phyloP scores from a whole-genome alignment of 805 yeast genomes.

The Ogataea degrootiae region DNA sequence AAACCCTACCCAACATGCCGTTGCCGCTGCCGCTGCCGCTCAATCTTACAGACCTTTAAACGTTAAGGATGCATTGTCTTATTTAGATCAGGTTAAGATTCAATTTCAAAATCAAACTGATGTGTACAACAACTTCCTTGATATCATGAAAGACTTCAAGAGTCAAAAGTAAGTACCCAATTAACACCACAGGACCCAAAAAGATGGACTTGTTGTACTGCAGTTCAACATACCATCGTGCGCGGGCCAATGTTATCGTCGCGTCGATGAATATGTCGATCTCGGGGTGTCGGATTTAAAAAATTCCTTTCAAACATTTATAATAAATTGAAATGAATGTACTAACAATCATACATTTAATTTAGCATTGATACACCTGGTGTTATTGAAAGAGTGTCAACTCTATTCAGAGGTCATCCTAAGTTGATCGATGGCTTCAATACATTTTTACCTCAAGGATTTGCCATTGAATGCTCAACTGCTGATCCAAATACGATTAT shows the following conservation, averaged over 20 bases:
- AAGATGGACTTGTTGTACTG: too few relatives aligned
- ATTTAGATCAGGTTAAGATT: conserved; percentile 90
- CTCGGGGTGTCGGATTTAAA: conserved; percentile 1
- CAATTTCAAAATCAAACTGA: conserved; percentile 92
- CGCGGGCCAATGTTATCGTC: background rate
- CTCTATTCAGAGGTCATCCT: conserved; percentile 89
- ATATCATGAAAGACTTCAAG: conserved; percentile 98
- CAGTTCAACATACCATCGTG: too few relatives aligned
- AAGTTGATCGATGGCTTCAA: conserved; percentile 94
- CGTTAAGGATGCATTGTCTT: conserved; percentile 93
- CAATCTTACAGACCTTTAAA: conserved; percentile 71
- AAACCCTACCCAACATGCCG: conserved; percentile 19
- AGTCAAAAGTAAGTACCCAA: conserved; percentile 61
- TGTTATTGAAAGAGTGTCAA: conserved; percentile 91
- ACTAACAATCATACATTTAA: conserved; percentile 17
- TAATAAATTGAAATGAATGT: background rate
- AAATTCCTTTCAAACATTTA: background rate
- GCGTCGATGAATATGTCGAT: conserved; percentile 1
- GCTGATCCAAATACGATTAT: conserved; percentile 87
- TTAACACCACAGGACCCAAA: too few relatives aligned
- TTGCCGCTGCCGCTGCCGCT: conserved; percentile 21
- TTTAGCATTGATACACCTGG: conserved; percentile 91
- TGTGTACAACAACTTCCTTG: conserved; percentile 92
- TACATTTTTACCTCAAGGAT: conserved; percentile 96
- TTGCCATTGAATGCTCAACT: conserved; percentile 89